Evolutionary conservation across 139 green algal species (phyloP).

Genomic region (Desmodesmus armatus): DNA sequence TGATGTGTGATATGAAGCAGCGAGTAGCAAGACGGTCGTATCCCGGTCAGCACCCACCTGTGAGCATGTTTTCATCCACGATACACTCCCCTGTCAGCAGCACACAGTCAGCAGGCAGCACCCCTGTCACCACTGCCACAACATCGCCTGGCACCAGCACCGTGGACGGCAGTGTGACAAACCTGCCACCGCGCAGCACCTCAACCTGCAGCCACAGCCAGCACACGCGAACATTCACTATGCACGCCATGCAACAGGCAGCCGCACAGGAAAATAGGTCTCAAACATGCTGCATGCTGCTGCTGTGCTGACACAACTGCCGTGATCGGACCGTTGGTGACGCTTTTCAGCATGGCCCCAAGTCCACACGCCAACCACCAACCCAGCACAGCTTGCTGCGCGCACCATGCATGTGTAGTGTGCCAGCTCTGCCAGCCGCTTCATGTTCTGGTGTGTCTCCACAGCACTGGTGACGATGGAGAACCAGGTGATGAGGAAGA

Average conservation of each 20-base stretch:
- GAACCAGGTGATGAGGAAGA: conserved; percentile 70
- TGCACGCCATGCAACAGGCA: conserved; percentile 1
- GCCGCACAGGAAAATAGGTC: neutral
- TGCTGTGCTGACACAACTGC: no score
- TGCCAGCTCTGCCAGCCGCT: conserved; percentile 60
- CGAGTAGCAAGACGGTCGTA: neutral
- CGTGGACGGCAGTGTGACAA: conserved; percentile 45
- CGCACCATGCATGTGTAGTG: conserved; percentile 48
- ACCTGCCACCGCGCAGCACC: conserved; percentile 49
- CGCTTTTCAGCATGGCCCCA: no score
- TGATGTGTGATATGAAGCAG: no score
- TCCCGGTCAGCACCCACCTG: conserved; percentile 56
- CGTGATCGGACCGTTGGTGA: no score
- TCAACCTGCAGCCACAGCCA: conserved; percentile 46
- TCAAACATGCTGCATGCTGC: no score
- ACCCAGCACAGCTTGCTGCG: neutral
- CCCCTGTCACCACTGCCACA: conserved; percentile 60
- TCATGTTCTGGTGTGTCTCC: conserved; percentile 64
- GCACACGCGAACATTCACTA: neutral
- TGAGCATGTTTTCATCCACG: conserved; percentile 82
- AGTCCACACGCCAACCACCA: no score
- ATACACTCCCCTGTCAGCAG: conserved; percentile 74
- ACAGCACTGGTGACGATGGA: conserved; percentile 61
- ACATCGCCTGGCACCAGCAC: conserved; percentile 71
- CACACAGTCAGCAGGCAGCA: conserved; percentile 69